Percentiles rank a stretch among this genome's conserved stretches.
Conservation (phyloP, 108 stramenopile genomes). For the Skeletonema costatum region DNA sequence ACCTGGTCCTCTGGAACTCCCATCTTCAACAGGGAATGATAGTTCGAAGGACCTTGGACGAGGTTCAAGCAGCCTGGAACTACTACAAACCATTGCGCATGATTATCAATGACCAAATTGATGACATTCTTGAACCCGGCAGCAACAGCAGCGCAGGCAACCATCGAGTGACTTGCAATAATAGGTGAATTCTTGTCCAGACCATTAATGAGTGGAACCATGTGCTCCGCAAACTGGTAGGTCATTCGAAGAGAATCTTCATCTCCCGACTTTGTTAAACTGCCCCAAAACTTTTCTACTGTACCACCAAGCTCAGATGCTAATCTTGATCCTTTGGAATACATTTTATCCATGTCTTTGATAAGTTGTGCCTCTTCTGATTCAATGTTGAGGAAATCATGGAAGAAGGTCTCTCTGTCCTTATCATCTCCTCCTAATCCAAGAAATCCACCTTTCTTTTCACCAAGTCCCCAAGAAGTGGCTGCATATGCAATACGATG, state of each 20-base stretch:
- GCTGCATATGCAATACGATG: slow-evolving; percentile 92
- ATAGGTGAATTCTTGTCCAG: slow-evolving; percentile 86
- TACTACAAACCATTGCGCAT: slow-evolving; percentile 90
- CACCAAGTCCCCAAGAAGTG: slow-evolving; percentile 77
- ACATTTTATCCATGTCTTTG: slow-evolving; percentile 76
- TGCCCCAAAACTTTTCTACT: slow-evolving; percentile 83
- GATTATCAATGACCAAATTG: slow-evolving; percentile 92
- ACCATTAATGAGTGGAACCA: slow-evolving; percentile 73
- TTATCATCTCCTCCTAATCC: not conserved
- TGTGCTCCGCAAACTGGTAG: slow-evolving; percentile 76
- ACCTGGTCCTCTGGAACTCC: slow-evolving; percentile 67
- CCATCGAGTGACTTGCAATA: slow-evolving; percentile 87
- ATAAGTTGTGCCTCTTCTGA: slow-evolving; percentile 85
- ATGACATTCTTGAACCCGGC: slow-evolving; percentile 90
- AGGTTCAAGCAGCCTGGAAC: slow-evolving; percentile 88
- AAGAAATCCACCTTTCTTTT: slow-evolving; percentile 19
- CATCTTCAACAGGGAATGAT: slow-evolving; percentile 81
- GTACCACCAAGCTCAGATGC: slow-evolving; percentile 85
- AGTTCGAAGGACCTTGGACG: slow-evolving; percentile 91
- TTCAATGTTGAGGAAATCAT: slow-evolving; percentile 91
- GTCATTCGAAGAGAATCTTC: slow-evolving; percentile 87
- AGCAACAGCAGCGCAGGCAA: slow-evolving; percentile 82
- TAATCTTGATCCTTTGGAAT: slow-evolving; percentile 76
- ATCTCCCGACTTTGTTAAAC: slow-evolving; percentile 78
- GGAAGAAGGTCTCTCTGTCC: slow-evolving; percentile 68